Evolutionary conservation across 2,329 filamentous ascomycete genomes (phyloP), one percentile per base, ranked within the genome.

Genomic region (Colletotrichum kahawae): DNA sequence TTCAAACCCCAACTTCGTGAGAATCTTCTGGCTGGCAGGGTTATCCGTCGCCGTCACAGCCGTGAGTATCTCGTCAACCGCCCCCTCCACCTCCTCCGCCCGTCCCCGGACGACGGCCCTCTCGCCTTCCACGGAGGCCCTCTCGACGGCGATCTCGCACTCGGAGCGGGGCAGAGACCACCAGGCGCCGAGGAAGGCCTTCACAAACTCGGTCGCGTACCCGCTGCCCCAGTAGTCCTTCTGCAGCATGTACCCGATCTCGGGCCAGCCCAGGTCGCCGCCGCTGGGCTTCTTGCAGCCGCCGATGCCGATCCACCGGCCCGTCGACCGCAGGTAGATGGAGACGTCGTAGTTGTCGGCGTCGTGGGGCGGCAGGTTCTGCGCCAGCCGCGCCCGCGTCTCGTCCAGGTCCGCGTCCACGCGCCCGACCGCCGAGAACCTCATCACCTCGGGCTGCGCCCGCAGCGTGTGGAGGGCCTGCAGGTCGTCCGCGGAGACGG

Each of bases 361-460:
- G 78, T 92, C 89, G 67, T 87, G 82, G 7, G 88, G 88, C 2
- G 89, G 84, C n/a, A 91, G 80, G 36, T 84, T 86, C 13, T 77
- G 77, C 6, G 81, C 80, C 63, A 91, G 79, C 65, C 80, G 85
- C 29, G 74, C 78, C 74, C 82, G 82, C 12, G 90, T 89, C 71
- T 86, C 84, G 2, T 84, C 85, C 3, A 86, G 64, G 78, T 87
- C 83, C 68, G 79, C 75, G 82, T 92, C 88, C 10, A 83, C 77
- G 10, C 78, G 71, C 72, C 86, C 87, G 77, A 79, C 77, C 4
- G 76, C 69, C 68, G 92, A 92, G 86, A 88, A 92, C 70, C 82
- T 81, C 93, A 94, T 94, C 62, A 92, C 90, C 77, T 92, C 90
- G 6, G 88, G 86, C 79, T 92, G 86, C 16, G 84, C 85, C 29